Percentiles rank a stretch among this genome's conserved stretches.
phyloP scores from a whole-genome alignment of 106 monocot species.

The Vanilla planifolia region DNA sequence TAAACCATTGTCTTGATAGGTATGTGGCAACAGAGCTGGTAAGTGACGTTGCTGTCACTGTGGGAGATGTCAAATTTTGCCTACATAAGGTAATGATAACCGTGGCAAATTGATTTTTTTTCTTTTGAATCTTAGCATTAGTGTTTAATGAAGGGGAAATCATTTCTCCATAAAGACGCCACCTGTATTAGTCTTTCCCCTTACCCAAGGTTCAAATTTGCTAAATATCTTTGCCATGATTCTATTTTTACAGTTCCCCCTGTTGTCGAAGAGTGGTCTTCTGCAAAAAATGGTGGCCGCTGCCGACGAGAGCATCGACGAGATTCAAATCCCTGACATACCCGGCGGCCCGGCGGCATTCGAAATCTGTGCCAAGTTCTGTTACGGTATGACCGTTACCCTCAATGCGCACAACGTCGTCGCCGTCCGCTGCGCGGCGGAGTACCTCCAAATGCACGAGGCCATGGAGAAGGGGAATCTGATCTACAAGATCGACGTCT shows the following conservation, averaged over 20 bases:
- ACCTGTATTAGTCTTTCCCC: too few species aligned
- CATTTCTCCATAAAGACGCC: background rate
- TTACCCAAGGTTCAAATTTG: too few species aligned
- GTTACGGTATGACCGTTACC: constrained; percentile 43
- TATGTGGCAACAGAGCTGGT: constrained; percentile 26
- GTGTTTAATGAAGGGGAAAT: background rate
- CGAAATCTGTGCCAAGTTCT: constrained; percentile 55
- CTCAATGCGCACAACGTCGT: constrained; percentile 52
- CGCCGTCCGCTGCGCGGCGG: constrained; percentile 44
- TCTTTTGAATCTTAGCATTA: background rate
- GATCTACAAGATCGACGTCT: constrained; percentile 43
- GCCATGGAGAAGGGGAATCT: constrained; percentile 39
- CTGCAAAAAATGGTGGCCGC: constrained; percentile 27
- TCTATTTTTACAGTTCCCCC: constrained; percentile 31
- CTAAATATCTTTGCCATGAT: too few species aligned
- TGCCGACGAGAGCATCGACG: constrained; percentile 17
- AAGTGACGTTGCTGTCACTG: constrained; percentile 22
- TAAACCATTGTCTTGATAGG: constrained; percentile 14
- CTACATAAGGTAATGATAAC: constrained; percentile 23
- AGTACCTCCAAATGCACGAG: constrained; percentile 51
- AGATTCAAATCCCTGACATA: constrained; percentile 27
- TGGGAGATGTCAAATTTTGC: constrained; percentile 28
- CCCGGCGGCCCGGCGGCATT: constrained; percentile 47
- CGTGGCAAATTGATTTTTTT: background rate
- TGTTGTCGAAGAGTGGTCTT: constrained; percentile 39